Evolutionary conservation across 1,284 basidiomycete genomes (phyloP).

Genomic region (Sporisorium reilianum): DNA sequence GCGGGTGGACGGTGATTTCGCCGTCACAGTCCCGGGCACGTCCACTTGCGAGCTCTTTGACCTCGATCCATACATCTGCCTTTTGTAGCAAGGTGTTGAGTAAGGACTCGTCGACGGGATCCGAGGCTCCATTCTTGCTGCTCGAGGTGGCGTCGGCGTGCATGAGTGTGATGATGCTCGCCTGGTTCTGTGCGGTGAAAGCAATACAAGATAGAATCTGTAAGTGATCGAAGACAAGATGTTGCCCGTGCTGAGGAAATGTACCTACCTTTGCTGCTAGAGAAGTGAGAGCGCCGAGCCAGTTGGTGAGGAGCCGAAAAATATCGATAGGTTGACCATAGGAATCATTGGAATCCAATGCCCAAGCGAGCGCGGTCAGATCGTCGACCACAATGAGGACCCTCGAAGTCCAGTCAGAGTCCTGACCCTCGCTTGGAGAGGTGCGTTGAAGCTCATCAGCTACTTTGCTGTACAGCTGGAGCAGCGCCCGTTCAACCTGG

Average conservation of each 20-base stretch:
- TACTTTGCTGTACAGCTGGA: conserved; percentile 12
- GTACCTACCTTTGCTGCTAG: conserved; percentile 35
- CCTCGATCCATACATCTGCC: conserved; percentile 54
- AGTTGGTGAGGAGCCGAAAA: conserved; percentile 19
- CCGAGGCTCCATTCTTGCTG: conserved; percentile 42
- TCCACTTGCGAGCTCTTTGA: conserved; percentile 52
- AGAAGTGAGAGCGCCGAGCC: conserved; percentile 32
- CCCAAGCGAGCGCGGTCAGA: conserved; percentile 45
- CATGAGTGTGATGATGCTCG: conserved; percentile 46
- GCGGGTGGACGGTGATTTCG: conserved; percentile 52
- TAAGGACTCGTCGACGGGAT: conserved; percentile 37
- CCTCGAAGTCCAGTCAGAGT: conserved; percentile 19
- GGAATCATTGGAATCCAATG: conserved; percentile 16
- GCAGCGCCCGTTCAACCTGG: conserved; percentile 4
- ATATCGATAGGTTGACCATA: conserved; percentile 13
- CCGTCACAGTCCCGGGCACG: conserved; percentile 56
- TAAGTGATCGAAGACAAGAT: background rate
- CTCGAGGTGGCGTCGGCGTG: conserved; percentile 49
- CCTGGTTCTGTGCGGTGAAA: conserved; percentile 11
- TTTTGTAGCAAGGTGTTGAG: conserved; percentile 27
- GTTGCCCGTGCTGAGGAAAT: background rate
- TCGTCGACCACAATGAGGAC: conserved; percentile 46
- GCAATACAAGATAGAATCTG: too few species aligned
- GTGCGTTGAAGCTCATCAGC: conserved; percentile 9
- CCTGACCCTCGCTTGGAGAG: background rate